Conservation (phyloP, 805 yeast genomes). For the Cyberlindnera euphorbiiphila region DNA sequence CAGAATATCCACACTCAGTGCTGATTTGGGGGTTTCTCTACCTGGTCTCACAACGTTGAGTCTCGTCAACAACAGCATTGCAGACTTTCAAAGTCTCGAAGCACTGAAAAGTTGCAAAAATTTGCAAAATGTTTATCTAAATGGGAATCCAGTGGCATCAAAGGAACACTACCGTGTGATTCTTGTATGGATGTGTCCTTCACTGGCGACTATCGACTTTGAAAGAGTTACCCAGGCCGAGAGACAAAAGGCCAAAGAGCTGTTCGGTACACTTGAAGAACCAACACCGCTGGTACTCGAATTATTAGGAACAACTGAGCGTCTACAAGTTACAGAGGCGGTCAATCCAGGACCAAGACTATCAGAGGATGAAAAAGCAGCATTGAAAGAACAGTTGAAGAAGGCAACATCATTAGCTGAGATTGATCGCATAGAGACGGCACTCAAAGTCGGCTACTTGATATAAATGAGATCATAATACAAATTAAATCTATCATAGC, state of each 20-base stretch:
- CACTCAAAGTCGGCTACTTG: slow-evolving; percentile 40
- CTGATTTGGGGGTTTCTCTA: slow-evolving; percentile 31
- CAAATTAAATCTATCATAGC: neutral
- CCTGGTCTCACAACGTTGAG: slow-evolving; percentile 50
- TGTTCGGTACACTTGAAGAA: slow-evolving; percentile 35
- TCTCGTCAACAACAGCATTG: slow-evolving; percentile 49
- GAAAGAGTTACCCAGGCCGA: slow-evolving; percentile 56
- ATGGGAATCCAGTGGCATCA: slow-evolving; percentile 54
- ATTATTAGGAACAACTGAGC: slow-evolving; percentile 5
- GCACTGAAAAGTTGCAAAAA: slow-evolving; percentile 37
- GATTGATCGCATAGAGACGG: slow-evolving; percentile 63
- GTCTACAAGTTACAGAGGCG: too few species aligned
- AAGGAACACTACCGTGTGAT: slow-evolving; percentile 53
- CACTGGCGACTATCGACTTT: slow-evolving; percentile 63
- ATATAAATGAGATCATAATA: neutral
- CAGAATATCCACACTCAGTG: slow-evolving; percentile 42
- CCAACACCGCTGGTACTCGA: slow-evolving; percentile 11
- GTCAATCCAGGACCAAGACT: slow-evolving; percentile 37
- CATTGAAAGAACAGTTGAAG: slow-evolving; percentile 49
- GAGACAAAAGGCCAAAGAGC: slow-evolving; percentile 38
- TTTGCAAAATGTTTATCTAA: slow-evolving; percentile 46
- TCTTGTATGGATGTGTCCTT: slow-evolving; percentile 60
- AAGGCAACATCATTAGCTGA: slow-evolving; percentile 70
- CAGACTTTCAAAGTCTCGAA: slow-evolving; percentile 40
- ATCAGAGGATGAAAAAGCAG: slow-evolving; percentile 48